These are phyloP conservation scores for Rhizodiscina lignyota DNA, from an alignment of 495 filamentous ascomycete genomes.

Conservation along the genomic window DNA sequence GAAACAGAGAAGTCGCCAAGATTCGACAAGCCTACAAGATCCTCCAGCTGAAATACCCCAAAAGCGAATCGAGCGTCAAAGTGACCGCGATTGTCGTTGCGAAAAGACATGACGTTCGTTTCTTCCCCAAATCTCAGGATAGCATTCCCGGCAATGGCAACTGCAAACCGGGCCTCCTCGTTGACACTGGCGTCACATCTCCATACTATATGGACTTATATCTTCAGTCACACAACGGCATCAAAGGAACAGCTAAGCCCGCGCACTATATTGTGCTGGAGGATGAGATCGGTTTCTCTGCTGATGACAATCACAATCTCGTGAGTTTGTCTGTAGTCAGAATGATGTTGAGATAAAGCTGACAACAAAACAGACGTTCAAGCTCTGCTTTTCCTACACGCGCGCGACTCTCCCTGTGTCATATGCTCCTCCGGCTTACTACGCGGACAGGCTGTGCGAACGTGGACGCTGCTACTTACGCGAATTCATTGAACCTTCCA, in stretches of 20 bases:
- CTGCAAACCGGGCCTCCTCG: conserved; percentile 58
- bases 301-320: too few relatives aligned
- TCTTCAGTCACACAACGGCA: conserved; percentile 52
- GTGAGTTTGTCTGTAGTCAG: too few relatives aligned
- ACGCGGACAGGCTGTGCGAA: conserved; percentile 19
- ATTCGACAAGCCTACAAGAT: conserved; percentile 23
- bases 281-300: conserved; percentile 20
- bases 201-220: conserved; percentile 59
- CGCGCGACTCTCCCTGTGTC: conserved; percentile 14
- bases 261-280: conserved; percentile 24
- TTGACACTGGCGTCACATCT: conserved; percentile 73
- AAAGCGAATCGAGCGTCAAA: too few relatives aligned
- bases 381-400: conserved; percentile 15
- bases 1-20: conserved; percentile 33
- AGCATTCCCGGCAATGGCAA: conserved; percentile 33
- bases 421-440: conserved; percentile 16
- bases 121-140: conserved; percentile 43
- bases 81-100: too few relatives aligned
- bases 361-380: conserved; percentile 8
- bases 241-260: conserved; percentile 23
- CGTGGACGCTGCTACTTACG: conserved; percentile 15
- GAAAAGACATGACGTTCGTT: conserved; percentile 83
- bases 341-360: too few relatives aligned
- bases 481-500: too few relatives aligned
- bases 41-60: conserved; percentile 20